phyloP scores from a whole-genome alignment of 768 basidiomycete genomes.

The Hericium erinaceus region DNA sequence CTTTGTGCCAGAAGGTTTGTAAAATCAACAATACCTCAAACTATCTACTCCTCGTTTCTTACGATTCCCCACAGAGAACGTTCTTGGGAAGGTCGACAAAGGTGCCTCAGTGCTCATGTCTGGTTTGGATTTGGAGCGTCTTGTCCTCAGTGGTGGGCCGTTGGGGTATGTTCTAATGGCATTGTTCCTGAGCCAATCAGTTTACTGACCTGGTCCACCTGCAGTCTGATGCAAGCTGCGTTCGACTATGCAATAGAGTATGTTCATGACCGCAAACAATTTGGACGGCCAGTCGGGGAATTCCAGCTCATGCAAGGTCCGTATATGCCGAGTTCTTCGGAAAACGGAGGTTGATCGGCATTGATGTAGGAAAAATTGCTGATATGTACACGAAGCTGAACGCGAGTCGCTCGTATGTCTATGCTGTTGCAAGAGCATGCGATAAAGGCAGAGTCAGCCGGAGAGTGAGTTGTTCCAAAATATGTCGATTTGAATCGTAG shows the following conservation, averaged over 20 bases:
- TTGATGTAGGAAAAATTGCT: slow-evolving; percentile 57
- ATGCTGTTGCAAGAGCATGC: slow-evolving; percentile 86
- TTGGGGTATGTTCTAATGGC: slow-evolving; percentile 48
- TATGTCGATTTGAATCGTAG: neutral
- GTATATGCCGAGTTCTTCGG: slow-evolving; percentile 6
- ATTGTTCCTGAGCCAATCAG: neutral
- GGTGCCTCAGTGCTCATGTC: slow-evolving; percentile 91
- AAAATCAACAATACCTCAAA: neutral
- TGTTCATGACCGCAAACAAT: slow-evolving; percentile 90
- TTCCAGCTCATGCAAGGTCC: slow-evolving; percentile 96
- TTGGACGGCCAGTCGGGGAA: slow-evolving; percentile 76
- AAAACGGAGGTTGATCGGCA: slow-evolving; percentile 3
- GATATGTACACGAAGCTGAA: slow-evolving; percentile 95
- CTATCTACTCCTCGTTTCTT: slow-evolving; percentile 1
- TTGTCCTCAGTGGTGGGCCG: slow-evolving; percentile 88
- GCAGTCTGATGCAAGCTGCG: slow-evolving; percentile 84
- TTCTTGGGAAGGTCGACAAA: slow-evolving; percentile 70
- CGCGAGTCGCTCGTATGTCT: slow-evolving; percentile 84
- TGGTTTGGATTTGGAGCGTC: slow-evolving; percentile 83
- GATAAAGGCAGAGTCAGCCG: slow-evolving; percentile 73
- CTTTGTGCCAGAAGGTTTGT: slow-evolving; percentile 74
- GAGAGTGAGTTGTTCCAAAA: slow-evolving; percentile 38
- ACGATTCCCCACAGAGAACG: slow-evolving; percentile 47
- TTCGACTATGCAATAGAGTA: slow-evolving; percentile 85
- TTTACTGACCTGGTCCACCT: neutral